A percentile compares a stretch with the other conserved stretches of the same genome.
Evolutionary conservation across 2,329 filamentous ascomycete genomes (phyloP).

Genomic region (Periconia digitata): DNA sequence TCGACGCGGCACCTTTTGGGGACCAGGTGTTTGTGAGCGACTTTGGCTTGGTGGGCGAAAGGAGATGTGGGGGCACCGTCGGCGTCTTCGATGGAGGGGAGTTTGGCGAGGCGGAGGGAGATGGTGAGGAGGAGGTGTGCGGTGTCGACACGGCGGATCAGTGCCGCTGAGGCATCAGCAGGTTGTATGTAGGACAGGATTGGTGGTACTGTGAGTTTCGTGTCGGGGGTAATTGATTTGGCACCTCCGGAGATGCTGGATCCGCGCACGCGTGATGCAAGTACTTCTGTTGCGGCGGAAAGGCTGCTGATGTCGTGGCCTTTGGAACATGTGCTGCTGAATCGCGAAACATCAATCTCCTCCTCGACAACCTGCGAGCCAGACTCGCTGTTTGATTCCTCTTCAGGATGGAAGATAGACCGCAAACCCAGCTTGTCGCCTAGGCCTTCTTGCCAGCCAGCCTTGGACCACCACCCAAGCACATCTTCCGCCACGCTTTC

Average conservation of each 20-base stretch:
- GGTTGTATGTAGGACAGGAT: constrained; percentile 83
- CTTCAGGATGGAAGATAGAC: constrained; percentile 60
- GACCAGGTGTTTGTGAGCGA: constrained; percentile 81
- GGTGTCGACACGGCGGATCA: constrained; percentile 88
- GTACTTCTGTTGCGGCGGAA: constrained; percentile 11
- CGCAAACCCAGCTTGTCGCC: constrained; percentile 74
- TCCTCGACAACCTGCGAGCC: constrained; percentile 49
- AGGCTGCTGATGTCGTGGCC: constrained; percentile 9
- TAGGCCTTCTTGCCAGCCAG: constrained; percentile 83
- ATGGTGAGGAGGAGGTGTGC: constrained; percentile 77
- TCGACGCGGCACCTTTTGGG: constrained; percentile 81
- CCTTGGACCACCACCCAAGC: constrained; percentile 93
- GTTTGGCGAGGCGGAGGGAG: constrained; percentile 83
- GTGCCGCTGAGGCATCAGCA: constrained; percentile 55
- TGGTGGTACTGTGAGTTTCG: constrained; percentile 62
- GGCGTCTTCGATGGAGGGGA: constrained; percentile 69
- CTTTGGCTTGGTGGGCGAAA: constrained; percentile 76
- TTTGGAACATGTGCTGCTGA: constrained; percentile 54
- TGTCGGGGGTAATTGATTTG: constrained; percentile 27
- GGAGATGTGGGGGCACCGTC: constrained; percentile 59
- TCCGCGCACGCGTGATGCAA: constrained; percentile 42
- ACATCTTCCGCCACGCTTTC: constrained; percentile 91
- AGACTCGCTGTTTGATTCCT: constrained; percentile 43
- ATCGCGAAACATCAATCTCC: constrained; percentile 55
- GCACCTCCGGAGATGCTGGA: constrained; percentile 30